Evolutionary conservation across 1,284 basidiomycete species (phyloP).

Genomic region (Grifola frondosa): DNA sequence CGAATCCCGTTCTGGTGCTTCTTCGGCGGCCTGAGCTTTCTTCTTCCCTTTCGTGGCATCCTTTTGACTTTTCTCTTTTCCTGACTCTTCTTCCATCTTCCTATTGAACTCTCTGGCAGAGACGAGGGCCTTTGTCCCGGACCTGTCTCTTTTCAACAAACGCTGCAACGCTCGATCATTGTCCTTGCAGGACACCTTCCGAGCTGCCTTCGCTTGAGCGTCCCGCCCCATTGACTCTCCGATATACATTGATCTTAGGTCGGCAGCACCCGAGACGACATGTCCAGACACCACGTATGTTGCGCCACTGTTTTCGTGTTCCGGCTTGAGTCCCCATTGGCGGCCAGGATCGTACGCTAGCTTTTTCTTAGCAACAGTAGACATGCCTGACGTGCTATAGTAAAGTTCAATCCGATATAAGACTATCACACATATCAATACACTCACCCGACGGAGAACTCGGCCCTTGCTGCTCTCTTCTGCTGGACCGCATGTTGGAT

Average conservation of each 20-base stretch:
- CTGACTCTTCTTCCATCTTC: constrained; percentile 28
- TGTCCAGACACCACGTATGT: constrained; percentile 83
- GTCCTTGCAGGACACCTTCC: constrained; percentile 57
- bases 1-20: constrained; percentile 26
- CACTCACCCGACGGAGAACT: constrained; percentile 78
- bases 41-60: constrained; percentile 15
- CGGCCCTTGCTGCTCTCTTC: constrained; percentile 69
- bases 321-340: constrained; percentile 72
- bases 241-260: constrained; percentile 49
- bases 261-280: constrained; percentile 52
- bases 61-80: no score
- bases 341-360: constrained; percentile 61
- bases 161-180: constrained; percentile 58
- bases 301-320: constrained; percentile 45
- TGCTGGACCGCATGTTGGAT: constrained; percentile 78
- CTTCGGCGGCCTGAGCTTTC: constrained; percentile 5
- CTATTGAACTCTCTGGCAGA: constrained; percentile 50
- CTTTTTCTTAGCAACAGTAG: constrained; percentile 48
- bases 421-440: constrained; percentile 6
- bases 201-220: constrained; percentile 68
- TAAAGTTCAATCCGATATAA: constrained; percentile 3
- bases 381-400: constrained; percentile 69
- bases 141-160: constrained; percentile 61
- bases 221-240: constrained; percentile 72
- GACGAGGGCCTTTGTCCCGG: constrained; percentile 59